These are phyloP conservation scores for Leccinum longicurvipes DNA, from an alignment of 768 basidiomycete genomes.

Conservation along the genomic window DNA sequence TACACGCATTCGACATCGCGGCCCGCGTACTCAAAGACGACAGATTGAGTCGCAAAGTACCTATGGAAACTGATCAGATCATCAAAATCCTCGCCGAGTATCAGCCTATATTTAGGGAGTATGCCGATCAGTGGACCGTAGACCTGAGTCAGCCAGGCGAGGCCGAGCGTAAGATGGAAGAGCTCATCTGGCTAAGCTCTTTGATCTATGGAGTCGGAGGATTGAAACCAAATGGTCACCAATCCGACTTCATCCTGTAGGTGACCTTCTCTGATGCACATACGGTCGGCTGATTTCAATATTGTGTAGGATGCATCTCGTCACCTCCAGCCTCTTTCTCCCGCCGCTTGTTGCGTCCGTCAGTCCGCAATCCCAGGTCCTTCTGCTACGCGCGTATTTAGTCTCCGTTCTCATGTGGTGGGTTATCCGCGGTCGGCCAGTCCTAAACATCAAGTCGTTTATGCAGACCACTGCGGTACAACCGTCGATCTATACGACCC, in stretches of 20 bases:
- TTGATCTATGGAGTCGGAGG: constrained; percentile 59
- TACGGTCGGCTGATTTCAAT: background rate
- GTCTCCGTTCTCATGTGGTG: constrained; percentile 25
- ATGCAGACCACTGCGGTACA: constrained; percentile 25
- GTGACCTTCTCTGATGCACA: background rate
- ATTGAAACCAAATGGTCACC: constrained; percentile 47
- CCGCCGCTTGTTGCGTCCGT: constrained; percentile 20
- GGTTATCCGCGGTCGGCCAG: constrained; percentile 29
- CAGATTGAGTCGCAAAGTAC: constrained; percentile 19
- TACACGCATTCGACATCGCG: constrained; percentile 46
- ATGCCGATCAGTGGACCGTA: constrained; percentile 42
- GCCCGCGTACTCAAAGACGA: constrained; percentile 51
- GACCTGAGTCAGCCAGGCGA: constrained; percentile 34
- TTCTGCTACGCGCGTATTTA: constrained; percentile 32
- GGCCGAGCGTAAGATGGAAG: constrained; percentile 57
- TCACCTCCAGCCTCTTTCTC: constrained; percentile 32
- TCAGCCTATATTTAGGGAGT: background rate
- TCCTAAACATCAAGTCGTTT: constrained; percentile 30
- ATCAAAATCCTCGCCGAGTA: constrained; percentile 12
- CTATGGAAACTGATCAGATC: constrained; percentile 16
- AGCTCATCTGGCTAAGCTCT: constrained; percentile 53
- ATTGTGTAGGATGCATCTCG: constrained; percentile 24
- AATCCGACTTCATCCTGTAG: constrained; percentile 49
- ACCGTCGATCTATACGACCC: constrained; percentile 12
- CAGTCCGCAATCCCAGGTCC: constrained; percentile 15